Evolutionary conservation across 768 basidiomycete genomes (phyloP).

Genomic region (Lactarius indigo): DNA sequence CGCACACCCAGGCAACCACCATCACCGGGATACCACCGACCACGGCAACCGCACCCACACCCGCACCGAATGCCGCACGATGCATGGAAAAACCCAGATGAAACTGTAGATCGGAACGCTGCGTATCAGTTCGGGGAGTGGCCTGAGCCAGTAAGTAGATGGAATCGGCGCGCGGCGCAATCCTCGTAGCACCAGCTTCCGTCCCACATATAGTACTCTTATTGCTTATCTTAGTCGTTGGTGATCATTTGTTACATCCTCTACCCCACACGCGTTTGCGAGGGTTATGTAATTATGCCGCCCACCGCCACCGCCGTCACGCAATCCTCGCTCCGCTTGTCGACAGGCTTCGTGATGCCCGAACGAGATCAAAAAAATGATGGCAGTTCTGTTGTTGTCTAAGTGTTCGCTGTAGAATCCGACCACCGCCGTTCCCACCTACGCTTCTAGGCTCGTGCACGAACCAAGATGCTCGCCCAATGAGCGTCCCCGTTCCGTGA

Average conservation of each 20-base stretch:
- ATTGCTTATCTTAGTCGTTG: not conserved
- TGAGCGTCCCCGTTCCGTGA: not conserved
- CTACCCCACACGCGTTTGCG: not conserved
- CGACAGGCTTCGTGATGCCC: not conserved
- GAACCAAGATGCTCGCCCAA: not conserved
- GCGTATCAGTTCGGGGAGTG: constrained; percentile 21
- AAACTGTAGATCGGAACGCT: not conserved
- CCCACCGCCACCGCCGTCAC: not conserved
- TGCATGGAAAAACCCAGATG: constrained; percentile 20
- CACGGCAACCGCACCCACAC: not conserved
- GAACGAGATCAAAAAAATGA: not conserved
- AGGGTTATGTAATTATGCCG: not conserved
- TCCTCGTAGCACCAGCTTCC: constrained; percentile 1
- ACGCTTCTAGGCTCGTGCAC: not conserved
- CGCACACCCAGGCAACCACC: not conserved
- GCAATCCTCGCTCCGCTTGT: not conserved
- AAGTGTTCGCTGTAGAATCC: not conserved
- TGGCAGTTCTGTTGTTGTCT: not conserved
- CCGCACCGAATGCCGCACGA: not conserved
- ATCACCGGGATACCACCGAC: not conserved
- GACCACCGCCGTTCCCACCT: not conserved
- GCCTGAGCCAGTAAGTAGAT: constrained; percentile 3
- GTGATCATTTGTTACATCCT: not conserved
- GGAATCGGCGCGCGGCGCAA: constrained; percentile 2
- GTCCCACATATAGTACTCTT: not conserved